These are phyloP conservation scores for Kluyveromyces sp. DNA, from an alignment of 1,139 yeast genomes.

Conservation along the genomic window DNA sequence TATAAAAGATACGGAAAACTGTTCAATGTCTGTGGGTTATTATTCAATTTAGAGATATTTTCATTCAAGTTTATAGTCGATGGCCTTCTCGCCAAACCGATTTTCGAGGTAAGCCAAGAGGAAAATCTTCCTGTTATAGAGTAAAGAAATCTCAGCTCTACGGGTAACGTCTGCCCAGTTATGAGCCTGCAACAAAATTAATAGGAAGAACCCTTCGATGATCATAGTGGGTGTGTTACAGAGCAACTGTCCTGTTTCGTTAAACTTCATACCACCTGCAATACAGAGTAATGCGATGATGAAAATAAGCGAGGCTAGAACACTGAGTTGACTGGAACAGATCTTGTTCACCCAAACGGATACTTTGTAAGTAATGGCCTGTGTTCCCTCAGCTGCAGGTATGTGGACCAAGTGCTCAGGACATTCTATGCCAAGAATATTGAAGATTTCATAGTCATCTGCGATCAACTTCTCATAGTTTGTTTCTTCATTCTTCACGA, in stretches of 20 bases:
- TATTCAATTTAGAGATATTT: neutral
- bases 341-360: constrained; percentile 23
- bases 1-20: too few relatives aligned
- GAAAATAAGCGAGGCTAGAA: constrained; percentile 23
- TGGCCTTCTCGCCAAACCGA: neutral
- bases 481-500: constrained; percentile 27
- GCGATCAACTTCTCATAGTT: constrained; percentile 26
- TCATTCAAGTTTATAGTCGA: neutral
- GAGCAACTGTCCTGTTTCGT: constrained; percentile 34
- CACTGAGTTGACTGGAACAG: constrained; percentile 30
- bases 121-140: constrained; percentile 21
- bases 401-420: constrained; percentile 18
- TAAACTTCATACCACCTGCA: constrained; percentile 33
- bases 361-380: constrained; percentile 21
- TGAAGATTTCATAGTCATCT: constrained; percentile 23
- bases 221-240: constrained; percentile 38
- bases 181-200: constrained; percentile 35
- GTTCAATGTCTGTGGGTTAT: too few relatives aligned
- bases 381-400: constrained; percentile 6
- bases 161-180: constrained; percentile 28
- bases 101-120: constrained; percentile 14
- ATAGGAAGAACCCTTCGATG: constrained; percentile 35
- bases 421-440: constrained; percentile 18
- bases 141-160: constrained; percentile 23
- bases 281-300: constrained; percentile 29